Conservation (phyloP, 176 grass and related monocot species). For the Carex littledalei region DNA sequence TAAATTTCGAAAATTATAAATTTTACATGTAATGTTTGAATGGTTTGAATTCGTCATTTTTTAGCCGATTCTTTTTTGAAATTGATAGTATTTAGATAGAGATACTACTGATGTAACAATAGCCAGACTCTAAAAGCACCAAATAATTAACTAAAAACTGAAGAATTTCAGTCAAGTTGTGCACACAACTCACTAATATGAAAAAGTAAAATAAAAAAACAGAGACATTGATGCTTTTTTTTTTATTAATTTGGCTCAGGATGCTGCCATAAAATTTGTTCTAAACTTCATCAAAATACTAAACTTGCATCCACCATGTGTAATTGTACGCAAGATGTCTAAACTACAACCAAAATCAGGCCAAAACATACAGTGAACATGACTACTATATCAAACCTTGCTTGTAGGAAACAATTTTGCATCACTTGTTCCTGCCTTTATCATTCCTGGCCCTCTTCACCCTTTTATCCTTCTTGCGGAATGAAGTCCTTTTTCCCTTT, state of each 20-base stretch:
- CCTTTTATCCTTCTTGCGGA: constrained; percentile 31
- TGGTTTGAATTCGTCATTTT: too few species aligned
- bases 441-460: constrained; percentile 41
- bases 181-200: too few species aligned
- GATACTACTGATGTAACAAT: too few species aligned
- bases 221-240: background rate
- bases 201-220: too few species aligned
- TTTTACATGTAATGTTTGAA: too few species aligned
- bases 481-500: constrained; percentile 42
- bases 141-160: too few species aligned
- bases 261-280: background rate
- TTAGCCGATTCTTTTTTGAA: too few species aligned
- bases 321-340: background rate
- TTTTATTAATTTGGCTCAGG: background rate
- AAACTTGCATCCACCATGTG: background rate
- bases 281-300: background rate
- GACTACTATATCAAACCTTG: background rate
- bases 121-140: too few species aligned
- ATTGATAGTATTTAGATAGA: too few species aligned
- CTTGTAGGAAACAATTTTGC: background rate
- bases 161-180: too few species aligned
- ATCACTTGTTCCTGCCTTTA: constrained; percentile 44
- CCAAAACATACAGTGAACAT: background rate
- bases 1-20: too few species aligned
- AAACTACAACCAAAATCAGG: constrained; percentile 2